A percentile compares a stretch with the other conserved stretches of the same genome.
Conservation (phyloP, 805 yeast genomes). For the Candida fluviatilis region DNA sequence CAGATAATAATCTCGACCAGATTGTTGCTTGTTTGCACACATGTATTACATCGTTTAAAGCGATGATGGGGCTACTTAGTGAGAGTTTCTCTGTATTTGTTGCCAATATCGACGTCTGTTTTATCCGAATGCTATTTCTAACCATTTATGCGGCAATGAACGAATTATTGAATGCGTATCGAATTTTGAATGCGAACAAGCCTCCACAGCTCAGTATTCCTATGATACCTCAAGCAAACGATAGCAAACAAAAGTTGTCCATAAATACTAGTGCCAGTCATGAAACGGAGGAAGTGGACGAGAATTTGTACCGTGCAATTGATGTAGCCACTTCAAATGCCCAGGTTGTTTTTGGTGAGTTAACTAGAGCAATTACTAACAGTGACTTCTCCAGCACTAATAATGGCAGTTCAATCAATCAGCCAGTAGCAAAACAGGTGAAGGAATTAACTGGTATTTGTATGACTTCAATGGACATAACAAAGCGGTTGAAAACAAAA, state of each 20-base stretch:
- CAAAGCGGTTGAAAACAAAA: slow-evolving; percentile 57
- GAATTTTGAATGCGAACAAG: slow-evolving; percentile 23
- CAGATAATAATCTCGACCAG: slow-evolving; percentile 24
- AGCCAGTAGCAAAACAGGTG: slow-evolving; percentile 57
- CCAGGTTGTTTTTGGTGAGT: slow-evolving; percentile 70
- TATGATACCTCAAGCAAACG: slow-evolving; percentile 7
- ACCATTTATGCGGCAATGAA: slow-evolving; percentile 59
- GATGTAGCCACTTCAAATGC: slow-evolving; percentile 64
- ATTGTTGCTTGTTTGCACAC: slow-evolving; percentile 27
- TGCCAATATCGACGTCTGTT: slow-evolving; percentile 58
- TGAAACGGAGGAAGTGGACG: slow-evolving; percentile 50
- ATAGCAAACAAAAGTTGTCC: slow-evolving; percentile 14
- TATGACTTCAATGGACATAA: slow-evolving; percentile 76
- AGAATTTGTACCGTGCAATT: slow-evolving; percentile 61
- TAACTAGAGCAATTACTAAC: slow-evolving; percentile 63
- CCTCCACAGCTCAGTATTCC: slow-evolving; percentile 3
- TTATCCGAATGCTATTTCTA: slow-evolving; percentile 59
- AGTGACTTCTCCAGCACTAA: slow-evolving; percentile 49
- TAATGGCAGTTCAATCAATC: slow-evolving; percentile 21
- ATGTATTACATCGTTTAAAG: slow-evolving; percentile 46
- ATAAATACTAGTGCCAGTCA: slow-evolving; percentile 16
- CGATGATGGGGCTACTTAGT: slow-evolving; percentile 45
- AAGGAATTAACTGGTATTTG: slow-evolving; percentile 77
- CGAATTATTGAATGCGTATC: slow-evolving; percentile 67
- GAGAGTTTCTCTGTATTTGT: slow-evolving; percentile 47